Evolutionary conservation across 202 grass and related monocot species (phyloP).

Genomic region (Zizania palustris): DNA sequence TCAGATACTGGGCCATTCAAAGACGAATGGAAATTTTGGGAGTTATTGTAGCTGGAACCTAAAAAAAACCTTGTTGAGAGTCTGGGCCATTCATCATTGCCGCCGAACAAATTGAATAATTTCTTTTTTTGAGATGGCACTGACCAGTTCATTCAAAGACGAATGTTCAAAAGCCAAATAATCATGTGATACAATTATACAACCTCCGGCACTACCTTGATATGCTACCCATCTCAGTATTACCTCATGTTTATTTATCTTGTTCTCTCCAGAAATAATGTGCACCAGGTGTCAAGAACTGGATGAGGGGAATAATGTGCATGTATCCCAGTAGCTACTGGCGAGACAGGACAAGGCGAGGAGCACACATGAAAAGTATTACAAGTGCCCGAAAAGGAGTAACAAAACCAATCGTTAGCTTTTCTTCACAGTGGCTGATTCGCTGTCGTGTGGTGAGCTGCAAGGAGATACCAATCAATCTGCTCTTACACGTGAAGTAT

Average conservation of each 20-base stretch:
- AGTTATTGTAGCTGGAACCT: no score
- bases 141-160: constrained; percentile 10
- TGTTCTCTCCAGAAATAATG: no score
- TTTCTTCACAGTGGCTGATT: neutral
- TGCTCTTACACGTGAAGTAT: neutral
- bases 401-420: neutral
- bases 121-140: no score
- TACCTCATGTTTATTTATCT: no score
- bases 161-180: neutral
- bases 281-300: neutral
- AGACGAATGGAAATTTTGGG: no score
- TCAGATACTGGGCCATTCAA: no score
- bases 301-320: no score
- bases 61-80: no score
- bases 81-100: no score
- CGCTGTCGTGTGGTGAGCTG: neutral
- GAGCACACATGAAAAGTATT: neutral
- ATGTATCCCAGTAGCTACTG: neutral
- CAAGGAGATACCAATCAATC: constrained; percentile 12
- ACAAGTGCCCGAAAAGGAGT: neutral
- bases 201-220: no score
- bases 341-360: neutral
- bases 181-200: neutral
- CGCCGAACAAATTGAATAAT: no score
- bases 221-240: no score